These are phyloP conservation scores for Ceratocystis smalleyi DNA, from an alignment of 2,329 filamentous ascomycete genomes.

Conservation along the genomic window DNA sequence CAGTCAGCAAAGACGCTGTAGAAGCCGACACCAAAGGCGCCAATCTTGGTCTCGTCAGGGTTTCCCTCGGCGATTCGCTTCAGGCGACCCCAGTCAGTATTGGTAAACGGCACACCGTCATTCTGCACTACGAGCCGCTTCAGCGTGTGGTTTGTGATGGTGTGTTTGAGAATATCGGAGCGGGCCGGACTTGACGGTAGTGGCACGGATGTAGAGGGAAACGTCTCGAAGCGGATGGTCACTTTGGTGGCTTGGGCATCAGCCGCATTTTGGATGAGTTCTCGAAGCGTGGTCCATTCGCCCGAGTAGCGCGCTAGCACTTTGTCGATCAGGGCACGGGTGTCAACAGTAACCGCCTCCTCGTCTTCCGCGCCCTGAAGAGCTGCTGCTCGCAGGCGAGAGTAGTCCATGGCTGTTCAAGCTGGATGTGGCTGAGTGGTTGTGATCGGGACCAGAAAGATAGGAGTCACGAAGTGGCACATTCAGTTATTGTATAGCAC, in stretches of 20 bases:
- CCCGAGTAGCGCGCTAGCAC: conserved; percentile 91
- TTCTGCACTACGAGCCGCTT: conserved; percentile 82
- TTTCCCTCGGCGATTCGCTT: conserved; percentile 99
- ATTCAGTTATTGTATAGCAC: neutral
- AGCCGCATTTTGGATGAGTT: conserved; percentile 96
- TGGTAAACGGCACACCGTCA: conserved; percentile 72
- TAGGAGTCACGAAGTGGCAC: neutral
- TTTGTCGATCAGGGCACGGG: conserved; percentile 90
- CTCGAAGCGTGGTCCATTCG: conserved; percentile 80
- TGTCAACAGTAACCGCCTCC: conserved; percentile 96
- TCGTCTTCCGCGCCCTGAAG: conserved; percentile 77
- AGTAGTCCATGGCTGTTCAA: conserved; percentile 45
- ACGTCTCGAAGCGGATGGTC: conserved; percentile 79
- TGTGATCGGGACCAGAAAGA: neutral
- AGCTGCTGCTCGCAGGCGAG: conserved; percentile 69
- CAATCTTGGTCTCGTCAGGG: conserved; percentile 97
- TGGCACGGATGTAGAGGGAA: conserved; percentile 65
- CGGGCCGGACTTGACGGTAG: conserved; percentile 48
- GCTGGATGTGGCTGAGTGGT: neutral
- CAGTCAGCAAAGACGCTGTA: conserved; percentile 98
- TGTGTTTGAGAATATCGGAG: conserved; percentile 65
- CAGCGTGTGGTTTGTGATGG: conserved; percentile 69
- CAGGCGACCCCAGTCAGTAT: conserved; percentile 81
- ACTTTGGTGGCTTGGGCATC: conserved; percentile 86
- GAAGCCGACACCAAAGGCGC: conserved; percentile 94